phyloP scores from a whole-genome alignment of 805 yeast species.

The Ogataea haglerorum region DNA sequence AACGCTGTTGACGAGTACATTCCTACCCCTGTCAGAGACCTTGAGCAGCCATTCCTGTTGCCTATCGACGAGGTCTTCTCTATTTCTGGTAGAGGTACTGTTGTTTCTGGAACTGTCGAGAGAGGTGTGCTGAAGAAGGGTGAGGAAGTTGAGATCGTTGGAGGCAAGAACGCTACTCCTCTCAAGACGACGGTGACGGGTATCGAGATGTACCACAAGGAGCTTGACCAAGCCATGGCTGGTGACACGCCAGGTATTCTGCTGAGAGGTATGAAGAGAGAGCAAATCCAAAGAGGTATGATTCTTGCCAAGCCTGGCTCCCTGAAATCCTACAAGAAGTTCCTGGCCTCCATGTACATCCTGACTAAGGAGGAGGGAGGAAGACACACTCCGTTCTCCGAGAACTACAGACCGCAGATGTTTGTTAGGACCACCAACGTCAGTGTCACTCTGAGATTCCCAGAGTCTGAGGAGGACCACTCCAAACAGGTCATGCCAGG shows the following conservation, averaged over 20 bases:
- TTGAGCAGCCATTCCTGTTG: slow-evolving; percentile 94
- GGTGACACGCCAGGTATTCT: slow-evolving; percentile 99
- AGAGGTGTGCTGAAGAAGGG: slow-evolving; percentile 97
- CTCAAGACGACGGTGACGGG: slow-evolving; percentile 95
- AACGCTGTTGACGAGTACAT: slow-evolving; percentile 91
- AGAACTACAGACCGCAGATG: slow-evolving; percentile 97
- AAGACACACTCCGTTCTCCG: slow-evolving; percentile 95
- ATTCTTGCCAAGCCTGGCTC: slow-evolving; percentile 90
- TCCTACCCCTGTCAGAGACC: slow-evolving; percentile 95
- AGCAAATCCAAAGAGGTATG: slow-evolving; percentile 96
- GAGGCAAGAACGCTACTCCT: slow-evolving; percentile 72
- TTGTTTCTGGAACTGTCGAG: slow-evolving; percentile 98
- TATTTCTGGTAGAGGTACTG: slow-evolving; percentile 99
- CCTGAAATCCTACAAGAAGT: slow-evolving; percentile 87
- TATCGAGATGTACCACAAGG: slow-evolving; percentile 99
- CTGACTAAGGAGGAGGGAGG: slow-evolving; percentile 98
- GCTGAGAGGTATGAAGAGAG: slow-evolving; percentile 98
- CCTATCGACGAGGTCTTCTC: slow-evolving; percentile 98
- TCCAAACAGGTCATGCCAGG: slow-evolving; percentile 95
- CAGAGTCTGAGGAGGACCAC: slow-evolving; percentile 73
- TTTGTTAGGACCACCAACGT: slow-evolving; percentile 96
- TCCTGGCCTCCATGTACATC: slow-evolving; percentile 89
- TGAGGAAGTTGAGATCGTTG: slow-evolving; percentile 97
- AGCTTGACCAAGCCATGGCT: slow-evolving; percentile 94
- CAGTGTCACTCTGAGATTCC: slow-evolving; percentile 86